These are phyloP conservation scores for Globisporangium echinulatum DNA, from an alignment of 352 stramenopile species.

Conservation along the genomic window DNA sequence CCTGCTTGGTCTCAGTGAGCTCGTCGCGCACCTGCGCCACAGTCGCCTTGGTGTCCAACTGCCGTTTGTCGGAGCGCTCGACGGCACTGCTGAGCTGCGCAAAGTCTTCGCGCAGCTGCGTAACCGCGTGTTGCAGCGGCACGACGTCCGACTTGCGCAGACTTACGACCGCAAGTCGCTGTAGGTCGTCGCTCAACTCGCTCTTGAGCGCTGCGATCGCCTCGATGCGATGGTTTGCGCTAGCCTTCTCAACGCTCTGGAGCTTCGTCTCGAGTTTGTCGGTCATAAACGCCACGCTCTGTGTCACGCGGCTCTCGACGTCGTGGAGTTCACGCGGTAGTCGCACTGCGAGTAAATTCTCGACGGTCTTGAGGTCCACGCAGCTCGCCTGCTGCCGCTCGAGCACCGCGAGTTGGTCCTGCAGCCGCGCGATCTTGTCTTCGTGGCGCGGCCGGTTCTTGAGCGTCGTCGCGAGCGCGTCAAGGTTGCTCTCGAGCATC, in stretches of 20 bases:
- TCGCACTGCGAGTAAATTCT: constrained; percentile 57
- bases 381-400: constrained; percentile 44
- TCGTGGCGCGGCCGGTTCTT: constrained; percentile 46
- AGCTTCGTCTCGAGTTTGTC: constrained; percentile 72
- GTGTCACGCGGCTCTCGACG: constrained; percentile 53
- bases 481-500: constrained; percentile 54
- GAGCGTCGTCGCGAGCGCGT: constrained; percentile 28
- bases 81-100: constrained; percentile 43
- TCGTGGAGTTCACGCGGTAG: constrained; percentile 65
- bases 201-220: constrained; percentile 42
- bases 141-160: constrained; percentile 48
- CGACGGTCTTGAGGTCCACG: constrained; percentile 58
- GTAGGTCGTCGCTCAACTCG: constrained; percentile 51
- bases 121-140: constrained; percentile 47
- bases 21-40: constrained; percentile 44
- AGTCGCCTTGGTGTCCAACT: constrained; percentile 47
- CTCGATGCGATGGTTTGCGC: constrained; percentile 42
- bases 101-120: constrained; percentile 58
- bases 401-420: constrained; percentile 43
- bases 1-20: constrained; percentile 38
- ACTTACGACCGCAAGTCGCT: constrained; percentile 36
- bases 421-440: constrained; percentile 48
- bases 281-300: constrained; percentile 48
- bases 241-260: constrained; percentile 44
- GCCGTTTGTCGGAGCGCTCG: constrained; percentile 60